Base-by-base conservation (phyloP, 2,329 filamentous ascomycete species). In the Paecilomyces niveus region DNA sequence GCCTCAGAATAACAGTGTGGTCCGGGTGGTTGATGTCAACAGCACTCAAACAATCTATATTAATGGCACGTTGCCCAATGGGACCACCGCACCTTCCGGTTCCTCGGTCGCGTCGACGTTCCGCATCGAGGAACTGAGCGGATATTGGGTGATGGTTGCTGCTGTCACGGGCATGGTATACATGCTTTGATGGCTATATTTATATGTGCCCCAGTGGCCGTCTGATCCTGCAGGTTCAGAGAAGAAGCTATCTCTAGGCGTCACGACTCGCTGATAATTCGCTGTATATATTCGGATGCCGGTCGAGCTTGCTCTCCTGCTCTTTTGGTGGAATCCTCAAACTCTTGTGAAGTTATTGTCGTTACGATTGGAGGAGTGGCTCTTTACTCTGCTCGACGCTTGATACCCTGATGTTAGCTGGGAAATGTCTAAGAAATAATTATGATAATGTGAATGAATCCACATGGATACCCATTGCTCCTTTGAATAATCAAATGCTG, bases 1-100 rank as follows among this genome's bases (percentile, higher is more conserved):
- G 35, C 70, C 71, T 0, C 64, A 61, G 56, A 79, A 80, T 60
- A 71, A 70, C 6, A 76, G 68, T 24, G 59, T 70, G 8, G 71
- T 76, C 18, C 69, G 64, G 45, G 70, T 78, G 3, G 70, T 70
- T 2, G 65, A 69, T 32, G 76, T 73, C 21, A 80, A 80, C 56
- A 77, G 72, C 52, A 78, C 75, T 7, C 68, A 70, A 57, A 74
- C 65, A 29, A 74, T 79, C n/a, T 76, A 75, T 58, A 74, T 81
- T 63, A 80, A 81, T 57, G 78, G 78, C 2, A 79, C 76, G 1
- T 63, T 80, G 57, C 72, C 73, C 2, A 80, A 75, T 57, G 76
- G 76, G 11, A 78, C 77, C 3, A 77, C 75, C 6, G 67, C 68
- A 21, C 54, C 63, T 39, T 7, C 13, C 29, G 57, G 57, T 15